A percentile compares a stretch with the other conserved stretches of the same genome.
These are phyloP conservation scores for Macroventuria anomochaeta DNA, from an alignment of 2,329 filamentous ascomycete genomes.

Conservation along the genomic window DNA sequence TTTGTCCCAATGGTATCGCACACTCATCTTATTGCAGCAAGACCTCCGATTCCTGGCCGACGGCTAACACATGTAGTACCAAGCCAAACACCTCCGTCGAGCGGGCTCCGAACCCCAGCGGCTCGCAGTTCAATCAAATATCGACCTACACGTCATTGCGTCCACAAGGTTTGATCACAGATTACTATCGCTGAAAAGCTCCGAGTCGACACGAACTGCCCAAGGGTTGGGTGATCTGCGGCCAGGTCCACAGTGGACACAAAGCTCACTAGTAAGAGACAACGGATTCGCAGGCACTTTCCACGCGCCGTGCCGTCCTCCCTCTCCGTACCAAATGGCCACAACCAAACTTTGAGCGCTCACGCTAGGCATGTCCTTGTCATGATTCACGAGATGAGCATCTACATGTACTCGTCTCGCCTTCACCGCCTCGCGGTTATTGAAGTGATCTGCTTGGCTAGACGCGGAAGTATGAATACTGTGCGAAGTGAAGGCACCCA, in stretches of 20 bases:
- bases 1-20: constrained; percentile 16
- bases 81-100: not conserved
- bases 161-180: not conserved
- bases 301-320: constrained; percentile 41
- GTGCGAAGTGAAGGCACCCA: not conserved
- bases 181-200: not conserved
- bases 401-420: not conserved
- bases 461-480: not conserved
- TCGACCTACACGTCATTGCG: not conserved
- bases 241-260: constrained; percentile 32
- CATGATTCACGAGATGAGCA: not conserved
- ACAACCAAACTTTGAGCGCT: constrained; percentile 16
- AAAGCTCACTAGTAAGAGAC: constrained; percentile 12
- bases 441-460: constrained; percentile 13
- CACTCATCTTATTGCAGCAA: constrained; percentile 21
- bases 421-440: constrained; percentile 24
- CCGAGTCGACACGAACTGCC: constrained; percentile 3
- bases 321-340: constrained; percentile 30
- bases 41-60: constrained; percentile 15
- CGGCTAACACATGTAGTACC: not conserved
- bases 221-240: constrained; percentile 21
- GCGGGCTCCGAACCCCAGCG: not conserved
- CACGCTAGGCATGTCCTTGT: not conserved
- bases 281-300: constrained; percentile 35
- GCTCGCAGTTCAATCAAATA: constrained; percentile 11